These are phyloP conservation scores for Talaromyces sp. DNA, from an alignment of 2,329 filamentous ascomycete species.

Conservation along the genomic window DNA sequence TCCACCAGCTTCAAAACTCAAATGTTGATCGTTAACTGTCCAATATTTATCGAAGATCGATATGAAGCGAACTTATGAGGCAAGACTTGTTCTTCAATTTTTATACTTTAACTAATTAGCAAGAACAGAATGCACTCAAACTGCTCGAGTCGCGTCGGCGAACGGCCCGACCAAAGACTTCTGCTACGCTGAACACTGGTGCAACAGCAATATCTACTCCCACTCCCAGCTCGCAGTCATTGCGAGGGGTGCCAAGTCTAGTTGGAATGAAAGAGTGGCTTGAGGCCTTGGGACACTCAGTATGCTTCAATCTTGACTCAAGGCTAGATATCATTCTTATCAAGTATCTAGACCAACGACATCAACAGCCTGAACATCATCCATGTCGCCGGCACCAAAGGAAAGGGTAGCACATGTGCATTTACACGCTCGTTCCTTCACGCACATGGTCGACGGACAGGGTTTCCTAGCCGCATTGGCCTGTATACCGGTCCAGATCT, in stretches of 20 bases:
- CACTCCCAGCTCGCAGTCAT: slow-evolving; percentile 8
- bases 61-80: neutral
- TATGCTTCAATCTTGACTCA: slow-evolving; percentile 16
- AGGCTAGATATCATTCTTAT: slow-evolving; percentile 7
- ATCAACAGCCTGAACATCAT: slow-evolving; percentile 62
- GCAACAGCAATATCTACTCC: neutral
- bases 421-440: slow-evolving; percentile 54
- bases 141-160: slow-evolving; percentile 25
- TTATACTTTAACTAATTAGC: neutral
- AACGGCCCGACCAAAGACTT: slow-evolving; percentile 20
- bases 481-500: slow-evolving; percentile 30
- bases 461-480: slow-evolving; percentile 20
- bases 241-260: slow-evolving; percentile 29
- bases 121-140: slow-evolving; percentile 24
- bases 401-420: slow-evolving; percentile 70
- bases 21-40: neutral
- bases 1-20: neutral
- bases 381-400: slow-evolving; percentile 73
- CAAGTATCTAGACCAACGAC: slow-evolving; percentile 35
- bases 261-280: slow-evolving; percentile 34
- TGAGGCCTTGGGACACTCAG: slow-evolving; percentile 28
- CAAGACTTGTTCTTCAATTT: neutral
- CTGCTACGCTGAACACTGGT: neutral
- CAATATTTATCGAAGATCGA: neutral
- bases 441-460: slow-evolving; percentile 27